Evolutionary conservation across 1,284 basidiomycete species (phyloP), one percentile per base, ranked within the genome.

Genomic region (Malassezia caprae): DNA sequence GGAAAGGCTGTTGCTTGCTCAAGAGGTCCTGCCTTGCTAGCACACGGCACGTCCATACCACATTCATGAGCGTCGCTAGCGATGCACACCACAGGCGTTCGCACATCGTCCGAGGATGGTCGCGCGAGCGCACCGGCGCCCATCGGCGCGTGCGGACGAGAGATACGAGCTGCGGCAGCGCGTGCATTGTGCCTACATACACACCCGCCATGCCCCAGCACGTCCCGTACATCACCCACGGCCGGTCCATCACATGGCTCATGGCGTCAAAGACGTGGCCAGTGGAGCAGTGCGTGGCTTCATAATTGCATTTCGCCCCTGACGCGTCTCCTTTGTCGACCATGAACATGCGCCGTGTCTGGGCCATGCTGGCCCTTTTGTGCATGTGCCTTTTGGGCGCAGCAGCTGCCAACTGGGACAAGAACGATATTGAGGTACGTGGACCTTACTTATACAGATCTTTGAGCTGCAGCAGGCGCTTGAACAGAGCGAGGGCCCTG

Each of bases 391-490:
- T 48, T 3, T 10, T 48, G 23, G 34, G 46, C 35, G 34, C 44
- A 30, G 34, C 46, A 13, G 56, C 58, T 19, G 50, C 50, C 8
- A 31, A 60, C 35, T 70, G 68, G 68, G 59, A 61, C 57, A 68
- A 70, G 40, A 62, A 65, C 39, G 68, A 70, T 31, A 54, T 67
- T 31, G 68, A 69, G 53, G 60, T 62, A 52, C 30, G 57, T 39
- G 11, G 2, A 21, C 6, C 8, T 13, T 23, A 10, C 41, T 47
- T 13, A 39, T 26, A 17, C 31, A 68, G 61, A 74, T 74, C 56
- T 74, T 74, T 51, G 65, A 72, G 23, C 60, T 74, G 8, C 72
- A 74, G 56, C 44, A 59, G 0, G 67, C 67, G 0, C 61, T 74
- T 42, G 64, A 70, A 37, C 44, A 60, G 17, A 39, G 57, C 34